Evolutionary conservation across 148 eudicot species (phyloP), one percentile per base, ranked within the genome.

Genomic region (Dysphania ambrosioides): DNA sequence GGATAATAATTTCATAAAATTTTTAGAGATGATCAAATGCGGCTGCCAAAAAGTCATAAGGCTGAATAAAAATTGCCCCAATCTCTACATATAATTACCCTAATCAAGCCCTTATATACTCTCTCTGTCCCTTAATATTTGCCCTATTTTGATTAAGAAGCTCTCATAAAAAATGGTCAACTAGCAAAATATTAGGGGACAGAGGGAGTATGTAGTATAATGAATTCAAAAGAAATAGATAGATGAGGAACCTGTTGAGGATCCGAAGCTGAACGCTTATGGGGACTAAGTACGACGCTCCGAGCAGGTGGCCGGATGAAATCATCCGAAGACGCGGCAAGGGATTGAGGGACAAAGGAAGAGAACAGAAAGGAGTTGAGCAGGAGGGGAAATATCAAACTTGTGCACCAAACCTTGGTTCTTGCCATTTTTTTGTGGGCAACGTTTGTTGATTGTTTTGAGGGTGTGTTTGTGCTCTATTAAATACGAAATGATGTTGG

Each of bases 291-390:
- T 67, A 87, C 34, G 41, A 83, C 23, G 6, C 73, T 77, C 5
- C 89, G 87, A 70, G 85, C 84, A 24, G 77, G 55, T 2, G 74
- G 93, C 2, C 93, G 89, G 74, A 68, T 49, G 60, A 77, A 89
- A 55, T 86, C 82, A 3, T 55, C 21, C 2, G 86, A 71, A 1
- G 82, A 75, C 1, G 78, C 53, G 1, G 72, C 80, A 10, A 38
- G 44, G 4, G 72, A 64, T 67, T 16, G 78, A 36, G 27, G 38
- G n/a, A 47, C 10, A 35, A 31, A 21, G 4, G 53, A n/a, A 35
- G 34, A 18, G 72, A 64, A 60, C 42, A 66, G 9, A 71, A 77
- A 58, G 70, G 40, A 21, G 69, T 80, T 4, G 79, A 71, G 13
- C 58, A 79, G 63, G 34, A 68, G 19, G 11, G 61, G n/a, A 63